phyloP scores from a whole-genome alignment of 2,329 filamentous ascomycete species.

The Alternaria hordeiaustralica region DNA sequence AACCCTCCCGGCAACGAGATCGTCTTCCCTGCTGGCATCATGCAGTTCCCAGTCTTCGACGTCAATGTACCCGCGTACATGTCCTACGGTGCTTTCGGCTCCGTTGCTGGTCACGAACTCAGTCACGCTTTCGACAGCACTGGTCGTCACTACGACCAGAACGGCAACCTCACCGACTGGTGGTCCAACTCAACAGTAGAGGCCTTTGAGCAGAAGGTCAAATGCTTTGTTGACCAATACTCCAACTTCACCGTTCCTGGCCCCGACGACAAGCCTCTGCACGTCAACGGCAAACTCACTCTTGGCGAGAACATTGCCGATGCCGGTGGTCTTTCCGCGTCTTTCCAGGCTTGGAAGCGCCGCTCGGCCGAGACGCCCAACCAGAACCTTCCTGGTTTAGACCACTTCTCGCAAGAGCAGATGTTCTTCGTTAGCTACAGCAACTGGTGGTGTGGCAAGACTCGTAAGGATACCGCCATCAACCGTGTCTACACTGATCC shows the following conservation, averaged over 20 bases:
- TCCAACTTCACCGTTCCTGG: slow-evolving; percentile 64
- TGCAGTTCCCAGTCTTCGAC: slow-evolving; percentile 72
- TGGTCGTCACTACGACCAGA: slow-evolving; percentile 69
- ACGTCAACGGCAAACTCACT: slow-evolving; percentile 69
- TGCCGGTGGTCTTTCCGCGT: slow-evolving; percentile 68
- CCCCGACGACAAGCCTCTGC: slow-evolving; percentile 62
- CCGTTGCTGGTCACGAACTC: slow-evolving; percentile 72
- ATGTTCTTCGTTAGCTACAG: slow-evolving; percentile 72
- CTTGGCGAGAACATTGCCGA: slow-evolving; percentile 76
- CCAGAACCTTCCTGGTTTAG: slow-evolving; percentile 60
- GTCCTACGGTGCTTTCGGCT: slow-evolving; percentile 72
- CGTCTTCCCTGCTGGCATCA: slow-evolving; percentile 70
- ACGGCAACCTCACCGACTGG: slow-evolving; percentile 70
- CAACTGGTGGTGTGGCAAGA: slow-evolving; percentile 72
- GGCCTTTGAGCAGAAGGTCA: slow-evolving; percentile 64
- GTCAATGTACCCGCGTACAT: slow-evolving; percentile 68
- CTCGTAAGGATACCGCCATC: slow-evolving; percentile 63
- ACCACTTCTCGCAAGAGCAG: slow-evolving; percentile 69
- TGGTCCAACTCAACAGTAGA: slow-evolving; percentile 67
- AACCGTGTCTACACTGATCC: slow-evolving; percentile 67
- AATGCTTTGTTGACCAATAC: slow-evolving; percentile 75
- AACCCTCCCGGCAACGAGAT: slow-evolving; percentile 71
- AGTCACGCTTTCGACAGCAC: slow-evolving; percentile 73
- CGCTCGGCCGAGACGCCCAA: slow-evolving; percentile 59
- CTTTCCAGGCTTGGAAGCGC: slow-evolving; percentile 71